A percentile compares a stretch with the other conserved stretches of the same genome.
phyloP scores from a whole-genome alignment of 805 yeast genomes.

The Suhomyces sp. region DNA sequence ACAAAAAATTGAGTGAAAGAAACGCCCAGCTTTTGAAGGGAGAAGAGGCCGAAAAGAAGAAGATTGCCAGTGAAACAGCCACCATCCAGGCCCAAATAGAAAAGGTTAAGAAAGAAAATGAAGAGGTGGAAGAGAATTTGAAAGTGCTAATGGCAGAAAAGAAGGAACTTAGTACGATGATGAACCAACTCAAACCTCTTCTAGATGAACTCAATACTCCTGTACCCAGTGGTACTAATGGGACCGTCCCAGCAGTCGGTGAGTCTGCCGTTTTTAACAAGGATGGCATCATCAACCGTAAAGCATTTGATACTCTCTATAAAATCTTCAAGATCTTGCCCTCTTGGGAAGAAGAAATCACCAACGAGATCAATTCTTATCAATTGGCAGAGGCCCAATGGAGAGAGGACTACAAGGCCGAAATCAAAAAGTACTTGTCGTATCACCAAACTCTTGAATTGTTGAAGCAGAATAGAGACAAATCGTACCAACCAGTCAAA shows the following conservation, averaged over 20 bases:
- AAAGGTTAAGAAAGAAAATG: constrained; percentile 18
- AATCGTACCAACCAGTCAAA: constrained; percentile 28
- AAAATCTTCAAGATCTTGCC: constrained; percentile 28
- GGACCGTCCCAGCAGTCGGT: background rate
- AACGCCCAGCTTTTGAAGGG: constrained; percentile 20
- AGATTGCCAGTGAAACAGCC: constrained; percentile 16
- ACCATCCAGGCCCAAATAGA: constrained; percentile 14
- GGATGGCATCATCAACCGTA: constrained; percentile 27
- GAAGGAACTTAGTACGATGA: constrained; percentile 15
- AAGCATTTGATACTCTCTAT: constrained; percentile 23
- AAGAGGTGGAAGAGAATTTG: constrained; percentile 24
- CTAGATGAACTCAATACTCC: constrained; percentile 20
- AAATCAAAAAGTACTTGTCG: constrained; percentile 27
- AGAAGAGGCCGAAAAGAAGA: constrained; percentile 21
- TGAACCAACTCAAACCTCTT: constrained; percentile 22
- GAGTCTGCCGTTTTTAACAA: constrained; percentile 21
- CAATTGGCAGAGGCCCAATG: constrained; percentile 29
- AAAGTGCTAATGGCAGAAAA: constrained; percentile 21
- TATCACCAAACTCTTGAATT: constrained; percentile 27
- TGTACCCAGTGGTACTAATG: background rate
- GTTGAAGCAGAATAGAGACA: constrained; percentile 21
- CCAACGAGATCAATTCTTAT: constrained; percentile 22
- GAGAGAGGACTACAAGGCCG: constrained; percentile 26
- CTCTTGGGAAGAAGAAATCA: constrained; percentile 32
- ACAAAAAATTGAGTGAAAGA: constrained; percentile 21